These are phyloP conservation scores for Graphium sp. DNA, from an alignment of 2,329 filamentous ascomycete species.

Conservation along the genomic window DNA sequence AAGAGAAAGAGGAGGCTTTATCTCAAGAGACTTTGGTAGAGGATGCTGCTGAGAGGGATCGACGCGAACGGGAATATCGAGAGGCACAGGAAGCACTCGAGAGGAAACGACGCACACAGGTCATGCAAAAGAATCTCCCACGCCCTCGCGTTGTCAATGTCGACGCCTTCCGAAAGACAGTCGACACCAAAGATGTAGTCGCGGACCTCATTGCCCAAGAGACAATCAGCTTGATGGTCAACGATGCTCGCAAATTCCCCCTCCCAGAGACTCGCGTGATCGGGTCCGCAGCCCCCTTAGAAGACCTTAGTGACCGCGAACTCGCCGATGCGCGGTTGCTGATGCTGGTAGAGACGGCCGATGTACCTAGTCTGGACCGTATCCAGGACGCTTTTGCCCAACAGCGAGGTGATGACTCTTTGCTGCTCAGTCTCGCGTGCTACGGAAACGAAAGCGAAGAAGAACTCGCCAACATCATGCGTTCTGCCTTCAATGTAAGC, in stretches of 20 bases:
- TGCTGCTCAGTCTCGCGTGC: slow-evolving; percentile 65
- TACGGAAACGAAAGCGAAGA: slow-evolving; percentile 66
- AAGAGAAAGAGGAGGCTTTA: slow-evolving; percentile 45
- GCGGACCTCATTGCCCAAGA: slow-evolving; percentile 63
- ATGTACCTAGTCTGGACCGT: slow-evolving; percentile 26
- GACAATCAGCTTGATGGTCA: slow-evolving; percentile 61
- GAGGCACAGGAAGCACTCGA: slow-evolving; percentile 64
- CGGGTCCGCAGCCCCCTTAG: slow-evolving; percentile 41
- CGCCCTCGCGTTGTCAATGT: slow-evolving; percentile 61
- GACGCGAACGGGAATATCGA: slow-evolving; percentile 54
- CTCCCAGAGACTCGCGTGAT: slow-evolving; percentile 49
- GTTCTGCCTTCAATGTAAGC: slow-evolving; percentile 57
- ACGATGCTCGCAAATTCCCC: slow-evolving; percentile 63
- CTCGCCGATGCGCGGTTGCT: slow-evolving; percentile 62
- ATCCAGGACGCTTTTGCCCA: slow-evolving; percentile 39
- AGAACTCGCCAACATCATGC: slow-evolving; percentile 45
- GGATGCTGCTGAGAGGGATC: slow-evolving; percentile 57
- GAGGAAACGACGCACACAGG: slow-evolving; percentile 70
- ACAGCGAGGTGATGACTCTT: slow-evolving; percentile 30
- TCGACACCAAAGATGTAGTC: slow-evolving; percentile 32
- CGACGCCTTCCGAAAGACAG: slow-evolving; percentile 34
- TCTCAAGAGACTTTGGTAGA: slow-evolving; percentile 32
- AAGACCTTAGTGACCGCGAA: slow-evolving; percentile 50
- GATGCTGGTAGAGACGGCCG: slow-evolving; percentile 53
- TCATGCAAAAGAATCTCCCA: slow-evolving; percentile 74